Percentiles rank a stretch among this genome's conserved stretches.
These are phyloP conservation scores for Malassezia dermatis DNA, from an alignment of 1,284 basidiomycete species.

Conservation along the genomic window DNA sequence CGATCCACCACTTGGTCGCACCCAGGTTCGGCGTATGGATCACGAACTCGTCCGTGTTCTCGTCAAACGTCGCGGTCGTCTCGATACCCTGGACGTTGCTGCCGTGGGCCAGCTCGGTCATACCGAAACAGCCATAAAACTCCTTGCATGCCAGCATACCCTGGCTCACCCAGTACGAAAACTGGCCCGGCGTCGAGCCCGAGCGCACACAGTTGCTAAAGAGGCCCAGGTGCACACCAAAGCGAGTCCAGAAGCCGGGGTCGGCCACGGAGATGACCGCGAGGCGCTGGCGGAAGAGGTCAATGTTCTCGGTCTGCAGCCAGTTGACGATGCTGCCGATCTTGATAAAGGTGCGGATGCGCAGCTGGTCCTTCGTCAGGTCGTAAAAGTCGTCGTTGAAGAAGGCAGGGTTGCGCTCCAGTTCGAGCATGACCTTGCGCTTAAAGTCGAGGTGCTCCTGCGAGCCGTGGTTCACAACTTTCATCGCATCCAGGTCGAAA, in stretches of 20 bases:
- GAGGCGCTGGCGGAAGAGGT: slow-evolving; percentile 53
- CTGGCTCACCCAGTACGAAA: slow-evolving; percentile 54
- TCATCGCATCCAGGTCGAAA: slow-evolving; percentile 51
- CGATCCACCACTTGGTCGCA: slow-evolving; percentile 51
- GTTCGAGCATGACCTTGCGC: slow-evolving; percentile 51
- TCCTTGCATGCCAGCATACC: slow-evolving; percentile 54
- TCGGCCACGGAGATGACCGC: slow-evolving; percentile 51
- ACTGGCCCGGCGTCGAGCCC: slow-evolving; percentile 46
- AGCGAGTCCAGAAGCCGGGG: slow-evolving; percentile 54
- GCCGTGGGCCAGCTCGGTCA: slow-evolving; percentile 53
- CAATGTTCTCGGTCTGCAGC: slow-evolving; percentile 40
- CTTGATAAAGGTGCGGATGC: slow-evolving; percentile 44
- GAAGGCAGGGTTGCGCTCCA: slow-evolving; percentile 53
- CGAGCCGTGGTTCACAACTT: slow-evolving; percentile 49
- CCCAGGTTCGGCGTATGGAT: slow-evolving; percentile 52
- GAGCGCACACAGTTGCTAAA: slow-evolving; percentile 50
- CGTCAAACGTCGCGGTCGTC: slow-evolving; percentile 56
- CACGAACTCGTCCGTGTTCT: slow-evolving; percentile 53
- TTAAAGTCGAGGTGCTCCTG: slow-evolving; percentile 43
- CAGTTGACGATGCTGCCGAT: slow-evolving; percentile 36
- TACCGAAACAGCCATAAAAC: slow-evolving; percentile 56
- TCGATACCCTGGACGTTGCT: slow-evolving; percentile 56
- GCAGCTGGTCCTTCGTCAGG: slow-evolving; percentile 53
- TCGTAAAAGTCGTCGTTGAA: slow-evolving; percentile 54
- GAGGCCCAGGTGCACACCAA: slow-evolving; percentile 55